Conservation (phyloP, 1,284 basidiomycete genomes). For the Trichosporon ovoides region DNA sequence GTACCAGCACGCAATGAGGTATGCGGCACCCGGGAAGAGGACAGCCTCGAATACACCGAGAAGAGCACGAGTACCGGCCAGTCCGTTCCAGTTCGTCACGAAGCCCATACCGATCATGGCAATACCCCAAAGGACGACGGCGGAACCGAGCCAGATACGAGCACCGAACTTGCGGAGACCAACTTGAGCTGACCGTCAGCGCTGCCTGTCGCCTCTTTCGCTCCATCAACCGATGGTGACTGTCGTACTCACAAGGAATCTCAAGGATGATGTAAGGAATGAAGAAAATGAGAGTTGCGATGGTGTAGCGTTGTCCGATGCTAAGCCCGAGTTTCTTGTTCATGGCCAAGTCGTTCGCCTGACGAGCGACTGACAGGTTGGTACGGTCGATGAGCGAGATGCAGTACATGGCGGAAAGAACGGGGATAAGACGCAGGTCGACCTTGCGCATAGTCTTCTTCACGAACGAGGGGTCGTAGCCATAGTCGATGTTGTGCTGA, state of each 20-base stretch:
- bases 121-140: conserved; percentile 39
- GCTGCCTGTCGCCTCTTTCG: no score
- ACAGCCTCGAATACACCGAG: conserved; percentile 46
- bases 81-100: conserved; percentile 35
- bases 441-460: conserved; percentile 10
- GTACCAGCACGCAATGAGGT: conserved; percentile 50
- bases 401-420: conserved; percentile 14
- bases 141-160: conserved; percentile 13
- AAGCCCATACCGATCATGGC: conserved; percentile 47
- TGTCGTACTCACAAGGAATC: no score
- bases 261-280: no score
- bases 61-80: conserved; percentile 47
- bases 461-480: conserved; percentile 2
- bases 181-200: no score
- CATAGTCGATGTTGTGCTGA: conserved; percentile 6
- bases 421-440: conserved; percentile 7
- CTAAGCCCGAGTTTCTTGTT: conserved; percentile 22
- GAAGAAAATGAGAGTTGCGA: conserved; percentile 40
- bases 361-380: conserved; percentile 24
- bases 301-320: conserved; percentile 44
- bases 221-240: no score
- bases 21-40: conserved; percentile 45
- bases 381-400: conserved; percentile 14
- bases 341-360: conserved; percentile 24
- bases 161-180: conserved; percentile 22